Evolutionary conservation across 768 basidiomycete genomes (phyloP), one percentile per base, ranked within the genome.

Genomic region (Lactarius hatsudake): DNA sequence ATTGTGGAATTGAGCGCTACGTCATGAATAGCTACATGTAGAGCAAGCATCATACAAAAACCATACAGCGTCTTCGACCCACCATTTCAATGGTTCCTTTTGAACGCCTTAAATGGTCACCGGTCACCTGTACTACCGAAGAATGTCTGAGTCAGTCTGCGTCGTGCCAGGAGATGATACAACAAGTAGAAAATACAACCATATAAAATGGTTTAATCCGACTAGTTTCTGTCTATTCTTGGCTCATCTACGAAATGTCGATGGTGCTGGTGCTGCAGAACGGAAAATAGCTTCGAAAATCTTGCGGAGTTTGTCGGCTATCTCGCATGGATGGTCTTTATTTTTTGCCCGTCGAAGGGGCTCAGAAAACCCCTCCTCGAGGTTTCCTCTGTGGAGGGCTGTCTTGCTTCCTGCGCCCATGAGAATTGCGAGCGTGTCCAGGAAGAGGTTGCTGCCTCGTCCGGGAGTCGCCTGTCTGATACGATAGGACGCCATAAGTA

Each of bases 281-380:
- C 34, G 59, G n/a, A 65, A 61, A n/a, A 55, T 59, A 10, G 34
- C 48, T 30, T 65, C 51, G 34, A 15, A 23, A n/a, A 55, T 43
- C 53, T 30, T 34, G n/a, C 18, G 32, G 18, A 65, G 26, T 34
- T 55, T 61, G 17, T 5, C 51, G 15, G 43, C 30, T 20, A 48
- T 75, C 72, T 69, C 73, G 75, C 55, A 75, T 73, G 20, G 75
- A 73, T 55, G 79, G 73, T n/a, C 20, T 18, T 66, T 26, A 5
- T 40, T 42, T 20, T 45, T 34, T 34, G 34, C 34, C 36, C 36
- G 36, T 36, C 36, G 64, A 8, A 65, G 34, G 28, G 56, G 30
- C 38, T 40, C 54, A 34, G 40, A 55, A 28, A 61, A 23, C 34
- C 53, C n/a, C 28, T 7, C n/a, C 58, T 59, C 28, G 5, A 64